phyloP scores from a whole-genome alignment of 2,329 filamentous ascomycete species.

The Fusarium paranaense region DNA sequence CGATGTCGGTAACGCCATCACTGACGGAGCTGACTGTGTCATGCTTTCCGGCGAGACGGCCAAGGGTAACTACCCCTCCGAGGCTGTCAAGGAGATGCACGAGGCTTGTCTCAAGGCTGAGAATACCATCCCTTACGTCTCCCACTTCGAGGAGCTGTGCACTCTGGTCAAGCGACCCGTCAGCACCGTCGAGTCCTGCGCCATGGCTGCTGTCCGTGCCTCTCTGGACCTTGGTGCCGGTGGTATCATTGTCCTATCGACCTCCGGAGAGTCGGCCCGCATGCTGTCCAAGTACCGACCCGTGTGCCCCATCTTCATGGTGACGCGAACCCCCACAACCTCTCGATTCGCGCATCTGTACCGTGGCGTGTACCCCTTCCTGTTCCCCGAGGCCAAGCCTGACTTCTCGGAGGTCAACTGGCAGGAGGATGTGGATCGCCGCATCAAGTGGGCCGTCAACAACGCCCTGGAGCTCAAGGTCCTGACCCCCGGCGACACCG shows the following conservation, averaged over 20 bases:
- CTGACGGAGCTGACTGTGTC: conserved; percentile 98
- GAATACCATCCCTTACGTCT: conserved; percentile 96
- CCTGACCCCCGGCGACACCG: conserved; percentile 76
- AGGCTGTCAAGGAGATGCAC: conserved; percentile 98
- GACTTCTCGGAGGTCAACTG: conserved; percentile 94
- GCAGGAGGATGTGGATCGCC: conserved; percentile 98
- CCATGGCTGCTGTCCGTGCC: conserved; percentile 95
- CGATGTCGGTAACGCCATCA: conserved; percentile 97
- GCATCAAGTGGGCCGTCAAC: conserved; percentile 96
- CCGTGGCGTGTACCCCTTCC: conserved; percentile 97
- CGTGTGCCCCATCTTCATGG: conserved; percentile 99
- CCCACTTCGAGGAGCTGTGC: conserved; percentile 95
- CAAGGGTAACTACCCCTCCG: conserved; percentile 93
- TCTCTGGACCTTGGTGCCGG: conserved; percentile 96
- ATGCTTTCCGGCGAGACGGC: conserved; percentile 99
- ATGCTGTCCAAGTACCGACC: conserved; percentile 98
- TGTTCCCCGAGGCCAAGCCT: conserved; percentile 92
- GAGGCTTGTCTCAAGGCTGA: conserved; percentile 97
- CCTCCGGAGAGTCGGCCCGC: conserved; percentile 93
- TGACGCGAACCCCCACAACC: conserved; percentile 86
- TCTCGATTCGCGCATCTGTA: conserved; percentile 95
- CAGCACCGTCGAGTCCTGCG: conserved; percentile 90
- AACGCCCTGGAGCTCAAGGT: conserved; percentile 87
- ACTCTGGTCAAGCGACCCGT: conserved; percentile 85
- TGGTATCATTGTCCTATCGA: conserved; percentile 95